Conservation (phyloP, 257 asterid genomes). For the Euphrasia confusa region DNA sequence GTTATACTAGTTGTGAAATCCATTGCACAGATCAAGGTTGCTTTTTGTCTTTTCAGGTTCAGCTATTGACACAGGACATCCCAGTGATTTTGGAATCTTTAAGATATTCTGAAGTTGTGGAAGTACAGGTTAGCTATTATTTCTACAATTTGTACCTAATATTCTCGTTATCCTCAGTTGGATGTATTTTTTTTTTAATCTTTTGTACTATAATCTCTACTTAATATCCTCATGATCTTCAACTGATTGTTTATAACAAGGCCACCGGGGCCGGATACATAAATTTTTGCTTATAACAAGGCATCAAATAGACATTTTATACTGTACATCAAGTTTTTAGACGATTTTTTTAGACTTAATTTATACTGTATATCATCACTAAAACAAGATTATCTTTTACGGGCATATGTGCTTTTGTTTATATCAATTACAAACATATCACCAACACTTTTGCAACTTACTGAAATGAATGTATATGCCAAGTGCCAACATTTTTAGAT, state of each 20-base stretch:
- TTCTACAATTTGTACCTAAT: not conserved
- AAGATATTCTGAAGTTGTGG: constrained; percentile 52
- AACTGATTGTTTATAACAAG: not conserved
- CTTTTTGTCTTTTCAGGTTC: constrained; percentile 52
- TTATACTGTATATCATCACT: no score
- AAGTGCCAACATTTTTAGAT: no score
- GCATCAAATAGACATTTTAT: no score
- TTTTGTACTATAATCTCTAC: no score
- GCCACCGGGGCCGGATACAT: not conserved
- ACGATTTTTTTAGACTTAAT: no score
- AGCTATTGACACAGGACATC: constrained; percentile 48
- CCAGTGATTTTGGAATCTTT: constrained; percentile 61
- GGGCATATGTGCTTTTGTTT: no score
- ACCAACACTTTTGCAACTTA: no score
- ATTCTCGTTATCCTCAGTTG: not conserved
- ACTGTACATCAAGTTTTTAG: no score
- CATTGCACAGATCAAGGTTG: constrained; percentile 32
- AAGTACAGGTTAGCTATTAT: constrained; percentile 57
- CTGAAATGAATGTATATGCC: no score
- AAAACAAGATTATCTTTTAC: no score
- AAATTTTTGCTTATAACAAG: no score
- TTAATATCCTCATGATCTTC: constrained; percentile 2
- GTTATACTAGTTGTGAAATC: not conserved
- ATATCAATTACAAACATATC: no score
- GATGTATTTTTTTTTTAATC: constrained; percentile 13